Evolutionary conservation across 495 filamentous ascomycete species (phyloP).

Genomic region (Amniculicola lignicola): DNA sequence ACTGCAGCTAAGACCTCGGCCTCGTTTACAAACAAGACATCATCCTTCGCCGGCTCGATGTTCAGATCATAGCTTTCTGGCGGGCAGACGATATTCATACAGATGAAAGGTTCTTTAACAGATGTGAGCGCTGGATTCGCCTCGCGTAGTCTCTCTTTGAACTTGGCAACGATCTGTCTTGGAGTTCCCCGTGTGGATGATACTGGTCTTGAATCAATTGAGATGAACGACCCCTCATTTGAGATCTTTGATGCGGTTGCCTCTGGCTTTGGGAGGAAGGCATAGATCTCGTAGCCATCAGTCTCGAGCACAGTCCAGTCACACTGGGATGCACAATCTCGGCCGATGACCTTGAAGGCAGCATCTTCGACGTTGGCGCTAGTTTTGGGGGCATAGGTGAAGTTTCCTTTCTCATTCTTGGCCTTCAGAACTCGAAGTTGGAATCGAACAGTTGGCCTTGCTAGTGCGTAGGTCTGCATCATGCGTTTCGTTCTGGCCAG

Average conservation of each 20-base stretch:
- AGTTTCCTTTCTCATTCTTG: constrained; percentile 61
- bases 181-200: constrained; percentile 59
- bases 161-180: constrained; percentile 62
- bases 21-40: constrained; percentile 72
- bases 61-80: constrained; percentile 77
- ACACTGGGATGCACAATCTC: constrained; percentile 58
- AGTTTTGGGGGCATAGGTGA: constrained; percentile 65
- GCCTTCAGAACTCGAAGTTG: constrained; percentile 65
- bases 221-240: constrained; percentile 63
- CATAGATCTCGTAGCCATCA: constrained; percentile 50
- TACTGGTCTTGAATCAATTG: constrained; percentile 75
- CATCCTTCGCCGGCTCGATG: constrained; percentile 86
- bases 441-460: constrained; percentile 61
- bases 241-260: constrained; percentile 55
- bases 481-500: constrained; percentile 63
- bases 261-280: constrained; percentile 56
- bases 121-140: constrained; percentile 19
- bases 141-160: constrained; percentile 47
- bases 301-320: constrained; percentile 40
- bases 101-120: constrained; percentile 65
- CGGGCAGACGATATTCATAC: constrained; percentile 69
- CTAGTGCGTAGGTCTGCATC: constrained; percentile 72
- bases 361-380: constrained; percentile 59
- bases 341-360: constrained; percentile 67
- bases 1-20: constrained; percentile 51